These are phyloP conservation scores for Lathyrus aphaca DNA, from an alignment of 306 rosid genomes.

Conservation along the genomic window DNA sequence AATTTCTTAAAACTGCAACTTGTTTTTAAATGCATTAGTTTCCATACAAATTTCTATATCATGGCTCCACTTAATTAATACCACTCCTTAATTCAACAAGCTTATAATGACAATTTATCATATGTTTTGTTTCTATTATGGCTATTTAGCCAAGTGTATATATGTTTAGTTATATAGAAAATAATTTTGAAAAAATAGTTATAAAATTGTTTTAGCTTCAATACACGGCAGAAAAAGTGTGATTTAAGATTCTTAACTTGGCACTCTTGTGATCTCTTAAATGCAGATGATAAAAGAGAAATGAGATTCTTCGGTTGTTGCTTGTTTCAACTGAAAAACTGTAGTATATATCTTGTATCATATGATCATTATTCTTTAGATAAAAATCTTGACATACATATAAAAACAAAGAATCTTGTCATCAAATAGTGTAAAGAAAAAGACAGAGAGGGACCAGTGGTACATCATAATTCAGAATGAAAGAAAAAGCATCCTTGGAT, in stretches of 20 bases:
- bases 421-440: slow-evolving; percentile 33
- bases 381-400: slow-evolving; percentile 1
- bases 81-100: slow-evolving; percentile 13
- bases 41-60: slow-evolving; percentile 11
- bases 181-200: not conserved
- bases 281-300: slow-evolving; percentile 7
- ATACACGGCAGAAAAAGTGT: slow-evolving; percentile 13
- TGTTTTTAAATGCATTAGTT: slow-evolving; percentile 20
- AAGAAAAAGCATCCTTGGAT: slow-evolving; percentile 23
- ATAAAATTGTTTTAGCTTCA: not conserved
- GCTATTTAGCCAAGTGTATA: too few relatives aligned
- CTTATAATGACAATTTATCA: too few relatives aligned
- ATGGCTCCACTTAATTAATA: slow-evolving; percentile 23
- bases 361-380: slow-evolving; percentile 30
- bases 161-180: not conserved
- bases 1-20: slow-evolving; percentile 13
- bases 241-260: slow-evolving; percentile 19
- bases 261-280: slow-evolving; percentile 8
- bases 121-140: too few relatives aligned
- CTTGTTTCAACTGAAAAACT: slow-evolving; percentile 41
- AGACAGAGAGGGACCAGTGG: slow-evolving; percentile 41
- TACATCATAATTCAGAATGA: slow-evolving; percentile 25
- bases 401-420: slow-evolving; percentile 34
- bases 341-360: slow-evolving; percentile 25
- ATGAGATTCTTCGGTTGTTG: slow-evolving; percentile 39